Percentiles rank a stretch among this genome's conserved stretches.
These are phyloP conservation scores for Arthrinium phaeospermum DNA, from an alignment of 2,329 filamentous ascomycete genomes.

Conservation along the genomic window DNA sequence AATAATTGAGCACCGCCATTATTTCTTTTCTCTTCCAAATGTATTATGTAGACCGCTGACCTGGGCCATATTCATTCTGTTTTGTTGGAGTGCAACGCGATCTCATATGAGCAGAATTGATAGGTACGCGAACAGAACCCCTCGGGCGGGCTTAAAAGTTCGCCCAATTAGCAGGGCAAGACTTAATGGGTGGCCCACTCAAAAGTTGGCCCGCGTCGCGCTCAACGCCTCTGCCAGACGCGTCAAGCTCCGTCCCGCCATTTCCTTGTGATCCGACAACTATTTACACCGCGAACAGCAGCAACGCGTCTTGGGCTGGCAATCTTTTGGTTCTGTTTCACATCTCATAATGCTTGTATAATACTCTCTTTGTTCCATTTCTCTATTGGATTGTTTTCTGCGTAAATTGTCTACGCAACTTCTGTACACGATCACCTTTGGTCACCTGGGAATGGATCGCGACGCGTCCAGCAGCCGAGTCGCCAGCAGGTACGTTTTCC, in stretches of 20 bases:
- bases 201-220: background rate
- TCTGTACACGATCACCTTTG: background rate
- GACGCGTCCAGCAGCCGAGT: background rate
- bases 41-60: background rate
- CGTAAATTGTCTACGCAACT: background rate
- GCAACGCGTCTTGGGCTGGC: background rate
- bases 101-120: background rate
- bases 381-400: background rate
- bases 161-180: background rate
- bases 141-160: background rate
- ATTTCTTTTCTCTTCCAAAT: too few relatives aligned
- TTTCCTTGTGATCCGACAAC: background rate
- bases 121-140: background rate
- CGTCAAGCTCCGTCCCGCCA: conserved; percentile 1
- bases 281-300: background rate
- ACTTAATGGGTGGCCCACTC: background rate
- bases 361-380: background rate
- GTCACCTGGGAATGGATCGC: background rate
- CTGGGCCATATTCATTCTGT: background rate
- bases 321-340: background rate
- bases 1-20: background rate
- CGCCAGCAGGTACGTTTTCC: background rate
- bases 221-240: background rate
- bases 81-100: background rate
- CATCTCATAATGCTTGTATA: background rate